A percentile compares a stretch with the other conserved stretches of the same genome.
Evolutionary conservation across 148 eudicot genomes (phyloP).

Genomic region (Fagopyrum tataricum): DNA sequence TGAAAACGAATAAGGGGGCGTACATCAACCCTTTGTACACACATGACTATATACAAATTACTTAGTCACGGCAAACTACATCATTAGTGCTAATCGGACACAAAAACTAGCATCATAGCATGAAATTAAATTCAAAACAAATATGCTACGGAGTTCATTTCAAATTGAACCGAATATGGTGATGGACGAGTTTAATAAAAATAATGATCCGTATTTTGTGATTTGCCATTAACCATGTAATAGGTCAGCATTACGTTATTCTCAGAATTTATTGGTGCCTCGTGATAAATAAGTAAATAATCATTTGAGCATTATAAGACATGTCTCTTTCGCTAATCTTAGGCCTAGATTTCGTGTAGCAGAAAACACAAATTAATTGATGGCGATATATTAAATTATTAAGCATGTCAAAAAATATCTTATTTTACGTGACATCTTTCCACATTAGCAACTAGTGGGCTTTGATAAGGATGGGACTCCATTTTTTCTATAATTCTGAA

Average conservation of each 20-base stretch:
- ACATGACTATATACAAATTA: too few species aligned
- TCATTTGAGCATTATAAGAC: constrained; percentile 13
- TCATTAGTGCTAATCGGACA: too few species aligned
- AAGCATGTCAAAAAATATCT: constrained; percentile 8
- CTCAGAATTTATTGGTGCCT: background rate
- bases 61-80: too few species aligned
- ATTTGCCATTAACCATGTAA: background rate
- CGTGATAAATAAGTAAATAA: background rate
- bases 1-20: too few species aligned
- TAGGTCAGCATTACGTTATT: background rate
- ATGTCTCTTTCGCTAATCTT: constrained; percentile 11
- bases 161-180: too few species aligned
- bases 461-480: constrained; percentile 7
- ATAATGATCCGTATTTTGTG: background rate
- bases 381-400: constrained; percentile 5
- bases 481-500: background rate
- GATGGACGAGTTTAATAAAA: too few species aligned
- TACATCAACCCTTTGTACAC: too few species aligned
- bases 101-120: too few species aligned
- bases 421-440: constrained; percentile 1
- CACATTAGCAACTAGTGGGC: background rate
- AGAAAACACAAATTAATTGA: constrained; percentile 8
- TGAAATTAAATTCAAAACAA: too few species aligned
- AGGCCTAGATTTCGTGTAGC: background rate
- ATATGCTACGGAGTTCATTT: too few species aligned